These are phyloP conservation scores for Suillus discolor DNA, from an alignment of 768 basidiomycete genomes.

Conservation along the genomic window DNA sequence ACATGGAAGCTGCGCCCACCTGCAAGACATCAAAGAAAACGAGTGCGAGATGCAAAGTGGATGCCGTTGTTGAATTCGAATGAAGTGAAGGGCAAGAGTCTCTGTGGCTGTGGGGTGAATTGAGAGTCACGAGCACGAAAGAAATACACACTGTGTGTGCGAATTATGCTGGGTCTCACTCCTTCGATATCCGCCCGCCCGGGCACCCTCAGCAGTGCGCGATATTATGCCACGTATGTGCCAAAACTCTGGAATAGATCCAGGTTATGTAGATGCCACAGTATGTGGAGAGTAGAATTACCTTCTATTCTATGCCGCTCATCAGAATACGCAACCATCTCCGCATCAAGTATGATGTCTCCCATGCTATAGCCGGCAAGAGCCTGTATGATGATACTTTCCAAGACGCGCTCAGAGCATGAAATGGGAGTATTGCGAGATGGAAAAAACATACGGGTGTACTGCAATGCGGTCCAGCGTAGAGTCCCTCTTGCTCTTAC, in stretches of 20 bases:
- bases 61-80: conserved; percentile 39
- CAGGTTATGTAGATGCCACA: conserved; percentile 1
- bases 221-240: conserved; percentile 62
- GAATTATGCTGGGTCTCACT: conserved; percentile 22
- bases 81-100: conserved; percentile 44
- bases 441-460: conserved; percentile 40
- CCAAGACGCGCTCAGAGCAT: conserved; percentile 10
- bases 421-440: background rate
- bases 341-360: conserved; percentile 73
- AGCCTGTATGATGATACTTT: conserved; percentile 60
- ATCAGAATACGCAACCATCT: conserved; percentile 86
- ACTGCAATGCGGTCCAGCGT: conserved; percentile 75
- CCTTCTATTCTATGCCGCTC: conserved; percentile 64
- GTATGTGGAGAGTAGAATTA: conserved; percentile 32
- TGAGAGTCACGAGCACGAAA: conserved; percentile 31
- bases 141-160: conserved; percentile 21
- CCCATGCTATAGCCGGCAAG: conserved; percentile 46
- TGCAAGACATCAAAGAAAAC: conserved; percentile 87
- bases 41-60: conserved; percentile 64
- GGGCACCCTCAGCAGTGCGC: conserved; percentile 57
- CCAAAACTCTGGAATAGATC: conserved; percentile 67
- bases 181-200: conserved; percentile 30
- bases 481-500: conserved; percentile 85
- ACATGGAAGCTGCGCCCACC: conserved; percentile 61
- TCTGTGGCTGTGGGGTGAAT: conserved; percentile 28